Base-by-base conservation (phyloP, 805 yeast genomes). In the Spathaspora gorwiae region DNA sequence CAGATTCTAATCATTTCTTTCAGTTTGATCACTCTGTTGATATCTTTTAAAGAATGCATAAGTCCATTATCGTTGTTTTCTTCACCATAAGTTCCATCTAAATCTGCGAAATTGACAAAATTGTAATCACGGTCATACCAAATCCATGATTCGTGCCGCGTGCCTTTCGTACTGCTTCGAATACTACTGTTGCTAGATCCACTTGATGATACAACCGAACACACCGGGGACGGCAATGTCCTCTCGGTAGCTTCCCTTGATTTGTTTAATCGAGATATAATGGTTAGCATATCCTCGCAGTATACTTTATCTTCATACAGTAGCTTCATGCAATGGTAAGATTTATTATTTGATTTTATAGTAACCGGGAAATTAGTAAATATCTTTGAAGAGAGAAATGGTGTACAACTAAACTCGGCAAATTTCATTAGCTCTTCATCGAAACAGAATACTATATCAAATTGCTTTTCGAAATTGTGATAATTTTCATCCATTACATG, bases 111-210 rank as follows among this genome's bases (percentile, higher is more conserved):
- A 35, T 54, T 46, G 26, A 53, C 43, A 35, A 58, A 49, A 30
- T 57, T 56, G 34, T 50, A 53, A 44, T 65, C 71, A 37, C 52
- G 54, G 13, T 64, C 70, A 47, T 59, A 64, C 61, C 63, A 59
- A 6, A 65, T 47, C 71, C 71, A 65, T 12, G 63, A 53, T 43
- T 45, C 54, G 38, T 54, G 55, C 29, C 35, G 35, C 3, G 29
- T 10, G 6, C 5, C 11, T 2, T 14, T 11, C 7, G 39, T 11
- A 29, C 12, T 29, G 9, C 12, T 9, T 9, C 12, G 12, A 29
- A 3, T 29, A 29, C 32, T 29, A 29, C 9, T 9, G 3, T 29
- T 9, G 6, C 12, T 11, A 10, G 31, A 3, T 36, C 12, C 9
- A 6, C 30, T 36, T 26, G 39, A 12, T 11, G 38, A 19, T 15